A percentile compares a stretch with the other conserved stretches of the same genome.
phyloP scores from a whole-genome alignment of 2,329 filamentous ascomycete species.

The Fusarium sp. region DNA sequence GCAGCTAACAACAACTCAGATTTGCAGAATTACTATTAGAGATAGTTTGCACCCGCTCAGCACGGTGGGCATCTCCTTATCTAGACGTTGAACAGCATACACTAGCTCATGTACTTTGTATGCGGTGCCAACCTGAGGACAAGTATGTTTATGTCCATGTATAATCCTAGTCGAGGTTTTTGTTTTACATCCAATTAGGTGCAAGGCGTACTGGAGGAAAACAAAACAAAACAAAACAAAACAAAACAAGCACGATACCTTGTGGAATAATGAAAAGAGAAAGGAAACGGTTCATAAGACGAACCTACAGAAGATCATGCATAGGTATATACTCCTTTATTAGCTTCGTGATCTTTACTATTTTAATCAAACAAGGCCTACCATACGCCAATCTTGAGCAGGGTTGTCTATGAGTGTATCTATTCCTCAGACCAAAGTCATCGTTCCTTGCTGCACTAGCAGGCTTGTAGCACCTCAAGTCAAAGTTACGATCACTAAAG shows the following conservation, averaged over 20 bases:
- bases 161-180: constrained; percentile 15
- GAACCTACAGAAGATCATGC: neutral
- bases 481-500: too few species aligned
- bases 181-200: constrained; percentile 13
- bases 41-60: constrained; percentile 20
- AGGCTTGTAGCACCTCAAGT: too few species aligned
- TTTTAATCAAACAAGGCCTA: neutral
- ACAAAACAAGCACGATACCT: constrained; percentile 25
- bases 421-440: neutral
- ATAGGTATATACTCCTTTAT: neutral
- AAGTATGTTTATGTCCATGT: constrained; percentile 9
- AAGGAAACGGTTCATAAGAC: neutral
- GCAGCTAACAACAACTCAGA: constrained; percentile 43
- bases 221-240: constrained; percentile 11
- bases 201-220: constrained; percentile 40
- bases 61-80: constrained; percentile 5
- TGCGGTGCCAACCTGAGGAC: neutral
- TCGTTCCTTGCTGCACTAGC: too few species aligned
- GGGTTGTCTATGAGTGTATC: neutral
- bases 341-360: neutral
- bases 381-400: neutral
- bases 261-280: constrained; percentile 1
- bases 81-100: constrained; percentile 25
- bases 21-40: constrained; percentile 49
- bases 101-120: constrained; percentile 6